Conservation (phyloP, 805 yeast genomes). For the Maudiozyma pseudohumilis region DNA sequence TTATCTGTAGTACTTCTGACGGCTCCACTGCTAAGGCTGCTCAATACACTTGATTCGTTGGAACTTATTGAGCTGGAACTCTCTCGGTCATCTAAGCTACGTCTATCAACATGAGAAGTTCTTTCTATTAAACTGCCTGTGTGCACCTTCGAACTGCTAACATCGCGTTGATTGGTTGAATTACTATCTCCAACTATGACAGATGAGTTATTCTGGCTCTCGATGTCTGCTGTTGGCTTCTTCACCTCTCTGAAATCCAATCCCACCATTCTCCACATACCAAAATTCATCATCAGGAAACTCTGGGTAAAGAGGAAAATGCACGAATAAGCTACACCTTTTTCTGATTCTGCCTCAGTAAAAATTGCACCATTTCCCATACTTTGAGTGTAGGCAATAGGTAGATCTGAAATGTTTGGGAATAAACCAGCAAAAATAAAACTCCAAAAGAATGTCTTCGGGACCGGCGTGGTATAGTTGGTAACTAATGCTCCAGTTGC, state of each 20-base stretch:
- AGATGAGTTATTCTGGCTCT: constrained; percentile 2
- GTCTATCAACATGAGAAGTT: not conserved
- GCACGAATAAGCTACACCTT: constrained; percentile 74
- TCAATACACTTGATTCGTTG: not conserved
- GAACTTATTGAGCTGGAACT: not conserved
- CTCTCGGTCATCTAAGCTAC: not conserved
- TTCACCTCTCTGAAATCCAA: constrained; percentile 47
- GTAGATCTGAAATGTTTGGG: constrained; percentile 74
- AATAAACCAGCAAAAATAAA: constrained; percentile 59
- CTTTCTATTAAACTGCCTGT: not conserved
- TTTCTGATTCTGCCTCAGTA: constrained; percentile 42
- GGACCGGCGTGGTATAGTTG: constrained; percentile 45
- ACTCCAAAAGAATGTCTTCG: constrained; percentile 72
- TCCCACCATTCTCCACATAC: constrained; percentile 60
- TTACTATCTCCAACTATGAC: not conserved
- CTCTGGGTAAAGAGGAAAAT: constrained; percentile 60
- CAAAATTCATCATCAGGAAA: constrained; percentile 62
- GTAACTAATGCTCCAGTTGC: constrained; percentile 33
- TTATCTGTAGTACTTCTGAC: not conserved
- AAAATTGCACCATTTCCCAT: constrained; percentile 53
- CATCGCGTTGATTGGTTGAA: not conserved
- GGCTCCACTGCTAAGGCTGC: constrained; percentile 1
- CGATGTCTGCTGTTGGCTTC: constrained; percentile 10
- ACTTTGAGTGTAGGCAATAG: constrained; percentile 74
- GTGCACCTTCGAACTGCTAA: not conserved